Evolutionary conservation across 805 yeast genomes (phyloP), one percentile per base, ranked within the genome.

Genomic region (Zygoascus bituminiphila): DNA sequence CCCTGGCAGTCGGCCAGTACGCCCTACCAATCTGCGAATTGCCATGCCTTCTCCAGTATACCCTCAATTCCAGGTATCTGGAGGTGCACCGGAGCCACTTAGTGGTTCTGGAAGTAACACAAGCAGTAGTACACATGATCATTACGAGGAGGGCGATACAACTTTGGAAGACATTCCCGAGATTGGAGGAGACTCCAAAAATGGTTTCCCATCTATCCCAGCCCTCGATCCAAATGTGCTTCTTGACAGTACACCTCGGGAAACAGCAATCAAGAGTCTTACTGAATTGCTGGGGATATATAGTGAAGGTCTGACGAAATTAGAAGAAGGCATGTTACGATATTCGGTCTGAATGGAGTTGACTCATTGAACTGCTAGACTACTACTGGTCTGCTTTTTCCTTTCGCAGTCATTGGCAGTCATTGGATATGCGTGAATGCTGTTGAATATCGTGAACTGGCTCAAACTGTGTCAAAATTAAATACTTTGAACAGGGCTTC

Each of bases 171-270:
- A 51, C 37, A 44, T 48, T 22, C 35, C 29, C 19, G 21, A 26
- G 22, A 15, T n/a, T 8, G 22, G 22, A 20, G 22, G 15, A 29
- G 36, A 19, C 9, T 23, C 26, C 23, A 37, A 35, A 6, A 2
- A 14, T 5, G 38, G 23, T 8, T 53, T 56, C 45, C 59, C 59
- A 10, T 41, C 54, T 5, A 52, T 63, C 40, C 72, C 72, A 6
- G 53, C 50, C 19, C 45, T 70, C 14, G 68, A 70, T 52, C 39
- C 64, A 50, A 50, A 57, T 25, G 58, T 67, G 45, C 53, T 71
- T 52, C 53, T 67, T 42, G 73, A 71, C 51, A 57, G 63, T 33
- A 62, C 71, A 6, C 67, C 72, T 2, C 56, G 60, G 40, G 56
- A 56, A 5, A 58, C 57, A 12, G 59, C 68, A 6, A 53, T 61